A percentile compares a stretch with the other conserved stretches of the same genome.
phyloP scores from a whole-genome alignment of 2,329 filamentous ascomycete species.

The Conoideocrella luteorostrata region DNA sequence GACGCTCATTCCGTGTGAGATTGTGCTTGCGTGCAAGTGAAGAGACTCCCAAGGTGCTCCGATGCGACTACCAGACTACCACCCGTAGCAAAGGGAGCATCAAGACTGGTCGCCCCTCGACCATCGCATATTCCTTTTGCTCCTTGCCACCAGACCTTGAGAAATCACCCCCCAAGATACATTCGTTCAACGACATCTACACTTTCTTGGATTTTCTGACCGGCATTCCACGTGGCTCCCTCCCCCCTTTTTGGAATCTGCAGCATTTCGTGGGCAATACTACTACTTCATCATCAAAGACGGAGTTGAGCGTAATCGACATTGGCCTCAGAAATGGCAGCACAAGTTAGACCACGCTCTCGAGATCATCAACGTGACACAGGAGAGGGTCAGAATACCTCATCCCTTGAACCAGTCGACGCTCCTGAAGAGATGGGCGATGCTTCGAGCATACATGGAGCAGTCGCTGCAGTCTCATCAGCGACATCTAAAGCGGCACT shows the following conservation, averaged over 20 bases:
- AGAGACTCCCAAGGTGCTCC: constrained; percentile 7
- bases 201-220: constrained; percentile 34
- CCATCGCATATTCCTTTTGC: constrained; percentile 11
- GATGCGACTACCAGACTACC: constrained; percentile 15
- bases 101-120: constrained; percentile 5
- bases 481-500: constrained; percentile 9
- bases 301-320: constrained; percentile 5
- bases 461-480: constrained; percentile 3
- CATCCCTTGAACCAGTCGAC: not conserved
- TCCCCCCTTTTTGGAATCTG: constrained; percentile 24
- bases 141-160: not conserved
- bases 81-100: too few species aligned
- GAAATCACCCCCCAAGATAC: constrained; percentile 24
- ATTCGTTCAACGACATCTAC: constrained; percentile 38
- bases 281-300: constrained; percentile 7
- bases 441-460: constrained; percentile 16
- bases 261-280: constrained; percentile 19
- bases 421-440: constrained; percentile 28
- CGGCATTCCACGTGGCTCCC: constrained; percentile 5
- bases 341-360: constrained; percentile 38
- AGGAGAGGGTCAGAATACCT: constrained; percentile 6
- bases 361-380: constrained; percentile 45
- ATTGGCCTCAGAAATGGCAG: constrained; percentile 37
- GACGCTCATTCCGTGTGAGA: not conserved
- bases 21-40: constrained; percentile 15